Evolutionary conservation across 768 basidiomycete genomes (phyloP), one percentile per base, ranked within the genome.

Genomic region (Russula virescens): DNA sequence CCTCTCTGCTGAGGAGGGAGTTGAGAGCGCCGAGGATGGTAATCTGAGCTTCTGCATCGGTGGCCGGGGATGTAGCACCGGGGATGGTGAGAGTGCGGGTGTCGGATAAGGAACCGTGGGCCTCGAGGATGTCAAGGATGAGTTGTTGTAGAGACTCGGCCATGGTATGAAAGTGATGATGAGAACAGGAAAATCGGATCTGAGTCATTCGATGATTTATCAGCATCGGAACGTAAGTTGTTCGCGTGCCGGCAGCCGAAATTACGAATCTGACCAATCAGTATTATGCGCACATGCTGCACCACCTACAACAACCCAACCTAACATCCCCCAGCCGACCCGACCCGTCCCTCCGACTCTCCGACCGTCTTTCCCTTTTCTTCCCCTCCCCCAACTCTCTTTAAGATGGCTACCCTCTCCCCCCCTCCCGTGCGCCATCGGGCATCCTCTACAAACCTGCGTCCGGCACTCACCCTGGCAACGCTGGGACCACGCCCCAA

Each of bases 1-100:
- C 61, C 54, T 61, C 55, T 67, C 63, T 68, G 58, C 63, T 64
- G 34, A 68, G 58, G 63, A 99, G 80, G 31, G 93, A 96, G 76
- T 97, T 98, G 68, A 99, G 79, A 2, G 91, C 94, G 66, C 92
- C 93, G 51, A 95, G 86, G 68, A 98, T 83, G 56, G 79, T 78
- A 68, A 87, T 86, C 78, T 98, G 96, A 60, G 82, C 84, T 71
- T 94, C 91, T 73, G 85, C 83, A 55, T 83, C 79, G 8, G 78
- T 73, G 2, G 89, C 87, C 42, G 80, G 78, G 25, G 77, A 72
- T 26, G 76, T 73, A 69, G 85, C 78, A 16, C 85, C 88, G 14
- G 90, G 89, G 56, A 94, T 75, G 46, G 79, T 74, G 25, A 94
- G 80, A 35, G 78, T 70, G 65, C 91, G 79, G 6, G 91, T 87